Evolutionary conservation across 2,329 filamentous ascomycete species (phyloP), one percentile per base, ranked within the genome.

Genomic region (Arachnomyces sp.): DNA sequence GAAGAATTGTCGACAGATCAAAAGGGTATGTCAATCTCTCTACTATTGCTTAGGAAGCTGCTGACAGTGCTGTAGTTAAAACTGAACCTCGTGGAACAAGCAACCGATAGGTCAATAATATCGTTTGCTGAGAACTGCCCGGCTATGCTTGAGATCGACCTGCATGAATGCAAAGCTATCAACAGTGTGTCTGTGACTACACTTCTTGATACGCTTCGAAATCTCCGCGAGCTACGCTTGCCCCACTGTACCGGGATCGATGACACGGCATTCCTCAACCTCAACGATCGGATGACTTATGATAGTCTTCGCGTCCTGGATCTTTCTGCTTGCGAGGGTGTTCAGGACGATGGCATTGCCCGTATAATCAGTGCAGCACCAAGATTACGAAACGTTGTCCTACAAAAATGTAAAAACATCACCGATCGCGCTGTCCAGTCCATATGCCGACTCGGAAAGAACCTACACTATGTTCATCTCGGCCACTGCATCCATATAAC

Each of bases 61-160:
- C 61, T 71, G 51, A 69, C 49, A 42, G 7, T 37, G 29, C 32
- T 32, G 33, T 53, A 92, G 79, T 75, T 98, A 50, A 98, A 98
- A 76, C 75, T 98, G 46, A 98, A 96, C 62, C 84, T 89, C 42
- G 94, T 92, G 58, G 64, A 67, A n/a, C 84, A 94, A 62, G 70
- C 95, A 28, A 87, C 83, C 30, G 87, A 96, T 58, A 72, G 74
- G 36, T 82, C 88, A 5, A 81, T 96, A 47, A 70, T 85, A 43
- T 84, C 88, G 3, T 93, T 98, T 58, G 90, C 92, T 4, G 72
- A 81, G 34, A 78, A 93, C 63, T 95, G 90, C 59, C 85, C 81
- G 9, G 90, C 94, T 50, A 88, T 98, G 25, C 80, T 98, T 46
- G 92, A 98, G 63, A 94, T 98, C 46, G 92, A 98, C 59, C 76